Evolutionary conservation across 495 filamentous ascomycete species (phyloP).

Genomic region (Aspergillus leporis): DNA sequence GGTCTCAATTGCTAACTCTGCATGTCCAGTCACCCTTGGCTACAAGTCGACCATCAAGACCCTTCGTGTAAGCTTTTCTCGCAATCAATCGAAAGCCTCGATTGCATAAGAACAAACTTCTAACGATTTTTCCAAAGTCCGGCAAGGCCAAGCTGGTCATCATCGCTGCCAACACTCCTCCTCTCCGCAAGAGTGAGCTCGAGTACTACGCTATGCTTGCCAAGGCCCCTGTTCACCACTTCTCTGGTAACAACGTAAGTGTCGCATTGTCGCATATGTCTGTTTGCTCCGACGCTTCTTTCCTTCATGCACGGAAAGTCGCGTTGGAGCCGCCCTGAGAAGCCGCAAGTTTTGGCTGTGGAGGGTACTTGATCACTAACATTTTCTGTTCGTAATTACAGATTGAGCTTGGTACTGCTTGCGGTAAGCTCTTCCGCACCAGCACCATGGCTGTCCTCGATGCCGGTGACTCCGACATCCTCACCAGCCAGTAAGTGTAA

Average conservation of each 20-base stretch:
- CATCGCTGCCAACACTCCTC: conserved; percentile 92
- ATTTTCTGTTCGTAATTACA: conserved; percentile 43
- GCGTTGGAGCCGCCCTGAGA: conserved; percentile 63
- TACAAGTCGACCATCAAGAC: conserved; percentile 97
- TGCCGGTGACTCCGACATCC: conserved; percentile 97
- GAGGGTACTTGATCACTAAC: conserved; percentile 17
- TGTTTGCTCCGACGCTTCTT: conserved; percentile 1
- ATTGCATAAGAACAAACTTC: neutral
- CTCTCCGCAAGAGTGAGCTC: conserved; percentile 91
- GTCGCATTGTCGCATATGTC: neutral
- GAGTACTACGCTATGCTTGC: conserved; percentile 91
- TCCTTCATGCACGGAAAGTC: conserved; percentile 9
- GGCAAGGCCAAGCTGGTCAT: conserved; percentile 66
- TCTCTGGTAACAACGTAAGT: conserved; percentile 95
- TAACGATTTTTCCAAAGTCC: conserved; percentile 21
- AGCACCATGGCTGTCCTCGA: conserved; percentile 93
- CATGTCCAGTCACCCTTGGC: conserved; percentile 68
- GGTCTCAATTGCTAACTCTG: conserved; percentile 9
- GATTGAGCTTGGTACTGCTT: conserved; percentile 95
- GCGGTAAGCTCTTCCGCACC: conserved; percentile 82
- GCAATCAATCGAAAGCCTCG: conserved; percentile 4
- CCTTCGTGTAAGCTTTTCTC: conserved; percentile 55
- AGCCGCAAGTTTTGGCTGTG: conserved; percentile 67
- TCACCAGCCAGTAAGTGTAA: conserved; percentile 55
- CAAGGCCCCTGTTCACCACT: conserved; percentile 95